phyloP scores from a whole-genome alignment of 495 filamentous ascomycete species.

The Penicillium taxi region DNA sequence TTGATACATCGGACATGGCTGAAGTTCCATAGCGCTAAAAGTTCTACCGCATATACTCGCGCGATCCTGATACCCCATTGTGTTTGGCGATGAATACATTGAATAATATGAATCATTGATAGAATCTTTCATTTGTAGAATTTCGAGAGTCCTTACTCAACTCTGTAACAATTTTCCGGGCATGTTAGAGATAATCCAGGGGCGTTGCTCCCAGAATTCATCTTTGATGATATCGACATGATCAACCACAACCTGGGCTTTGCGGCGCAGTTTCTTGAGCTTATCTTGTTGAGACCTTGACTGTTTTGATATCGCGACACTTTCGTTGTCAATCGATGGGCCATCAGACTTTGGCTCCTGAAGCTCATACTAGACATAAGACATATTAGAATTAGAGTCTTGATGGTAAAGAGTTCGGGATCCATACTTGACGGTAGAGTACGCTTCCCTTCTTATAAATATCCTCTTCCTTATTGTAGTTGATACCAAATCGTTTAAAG shows the following conservation, averaged over 20 bases:
- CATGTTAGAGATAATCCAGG: constrained; percentile 76
- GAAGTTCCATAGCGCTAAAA: no score
- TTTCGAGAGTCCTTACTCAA: constrained; percentile 17
- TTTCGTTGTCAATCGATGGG: constrained; percentile 8
- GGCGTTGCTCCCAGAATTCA: constrained; percentile 80
- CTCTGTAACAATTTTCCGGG: constrained; percentile 56
- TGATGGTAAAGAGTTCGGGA: background rate
- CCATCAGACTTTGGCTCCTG: constrained; percentile 21
- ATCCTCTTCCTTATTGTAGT: constrained; percentile 93
- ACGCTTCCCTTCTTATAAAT: constrained; percentile 92
- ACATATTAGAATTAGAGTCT: constrained; percentile 8
- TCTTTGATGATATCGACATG: constrained; percentile 92
- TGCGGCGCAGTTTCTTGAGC: constrained; percentile 62
- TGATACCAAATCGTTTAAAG: constrained; percentile 80
- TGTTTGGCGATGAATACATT: constrained; percentile 12
- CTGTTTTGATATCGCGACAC: constrained; percentile 25
- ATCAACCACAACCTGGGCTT: constrained; percentile 68
- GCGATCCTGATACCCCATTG: constrained; percentile 32
- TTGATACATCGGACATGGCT: constrained; percentile 4
- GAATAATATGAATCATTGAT: background rate
- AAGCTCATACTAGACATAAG: constrained; percentile 30
- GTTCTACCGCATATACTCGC: constrained; percentile 20
- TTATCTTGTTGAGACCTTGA: constrained; percentile 75
- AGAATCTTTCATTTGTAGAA: background rate
- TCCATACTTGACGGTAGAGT: constrained; percentile 69